Conservation (phyloP, 371 early-diverging fungal species). For the Amoeboaphelidium protococcarum region DNA sequence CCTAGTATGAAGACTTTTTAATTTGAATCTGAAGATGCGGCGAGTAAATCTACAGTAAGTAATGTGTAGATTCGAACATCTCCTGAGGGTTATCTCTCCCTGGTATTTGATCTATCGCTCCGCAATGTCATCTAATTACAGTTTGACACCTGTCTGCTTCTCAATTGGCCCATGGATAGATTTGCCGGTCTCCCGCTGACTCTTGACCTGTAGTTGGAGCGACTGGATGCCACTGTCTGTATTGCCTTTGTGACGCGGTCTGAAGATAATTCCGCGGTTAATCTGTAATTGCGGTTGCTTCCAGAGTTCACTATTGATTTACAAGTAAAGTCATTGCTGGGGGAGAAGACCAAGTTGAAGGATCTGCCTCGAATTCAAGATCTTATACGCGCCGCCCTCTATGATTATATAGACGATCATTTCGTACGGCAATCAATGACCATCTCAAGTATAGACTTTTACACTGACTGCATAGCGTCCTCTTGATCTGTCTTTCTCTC, state of each 20-base stretch:
- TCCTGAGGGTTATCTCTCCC: too few species aligned
- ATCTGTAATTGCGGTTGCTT: slow-evolving; percentile 12
- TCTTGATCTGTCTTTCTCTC: too few species aligned
- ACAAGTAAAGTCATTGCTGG: slow-evolving; percentile 55
- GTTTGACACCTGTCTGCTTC: background rate
- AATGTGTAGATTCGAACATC: too few species aligned
- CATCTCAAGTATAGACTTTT: too few species aligned
- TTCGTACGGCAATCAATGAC: background rate
- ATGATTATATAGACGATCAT: background rate
- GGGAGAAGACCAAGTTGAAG: slow-evolving; percentile 73
- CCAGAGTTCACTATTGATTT: slow-evolving; percentile 57
- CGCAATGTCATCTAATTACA: too few species aligned
- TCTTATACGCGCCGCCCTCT: slow-evolving; percentile 18
- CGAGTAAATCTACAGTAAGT: too few species aligned
- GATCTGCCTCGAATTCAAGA: slow-evolving; percentile 70
- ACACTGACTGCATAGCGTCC: too few species aligned
- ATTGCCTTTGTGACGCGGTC: background rate
- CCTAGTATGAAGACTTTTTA: too few species aligned
- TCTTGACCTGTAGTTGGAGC: background rate
- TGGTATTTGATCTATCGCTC: too few species aligned
- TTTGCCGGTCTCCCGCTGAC: background rate
- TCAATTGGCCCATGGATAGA: background rate
- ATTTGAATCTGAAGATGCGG: too few species aligned
- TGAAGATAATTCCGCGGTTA: background rate
- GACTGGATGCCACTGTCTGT: background rate